These are phyloP conservation scores for Mortierella sp. DNA, from an alignment of 371 early-diverging fungal genomes.

Conservation along the genomic window DNA sequence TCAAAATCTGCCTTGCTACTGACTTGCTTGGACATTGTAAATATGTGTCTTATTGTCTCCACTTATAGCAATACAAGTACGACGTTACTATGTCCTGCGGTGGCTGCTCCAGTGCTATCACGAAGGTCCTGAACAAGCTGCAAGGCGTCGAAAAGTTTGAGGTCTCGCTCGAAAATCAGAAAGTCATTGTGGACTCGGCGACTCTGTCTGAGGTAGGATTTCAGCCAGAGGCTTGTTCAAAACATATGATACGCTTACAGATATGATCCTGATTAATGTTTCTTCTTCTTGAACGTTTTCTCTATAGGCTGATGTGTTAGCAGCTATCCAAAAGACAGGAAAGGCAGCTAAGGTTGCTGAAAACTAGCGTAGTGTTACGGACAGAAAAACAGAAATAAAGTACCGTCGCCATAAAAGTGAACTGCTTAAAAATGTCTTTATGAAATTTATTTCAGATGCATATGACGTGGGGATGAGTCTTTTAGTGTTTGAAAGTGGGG, in stretches of 20 bases:
- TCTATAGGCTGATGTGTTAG: conserved; percentile 70
- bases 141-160: conserved; percentile 73
- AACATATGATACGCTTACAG: too few relatives aligned
- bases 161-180: conserved; percentile 75
- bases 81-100: conserved; percentile 86
- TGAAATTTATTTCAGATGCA: too few relatives aligned
- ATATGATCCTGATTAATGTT: too few relatives aligned
- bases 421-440: too few relatives aligned
- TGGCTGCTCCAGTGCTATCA: conserved; percentile 85
- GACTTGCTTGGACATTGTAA: too few relatives aligned
- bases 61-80: conserved; percentile 65
- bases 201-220: conserved; percentile 21
- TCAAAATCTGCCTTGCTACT: not conserved
- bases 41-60: too few relatives aligned
- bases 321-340: conserved; percentile 81
- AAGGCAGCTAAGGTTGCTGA: conserved; percentile 57
- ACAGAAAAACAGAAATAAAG: too few relatives aligned
- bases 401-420: too few relatives aligned
- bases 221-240: too few relatives aligned
- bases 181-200: conserved; percentile 66
- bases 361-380: not conserved
- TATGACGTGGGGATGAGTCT: too few relatives aligned
- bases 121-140: conserved; percentile 71
- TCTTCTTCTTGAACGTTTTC: too few relatives aligned
- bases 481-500: too few relatives aligned